phyloP scores from a whole-genome alignment of 2,329 filamentous ascomycete species.

The Apiospora koreana region DNA sequence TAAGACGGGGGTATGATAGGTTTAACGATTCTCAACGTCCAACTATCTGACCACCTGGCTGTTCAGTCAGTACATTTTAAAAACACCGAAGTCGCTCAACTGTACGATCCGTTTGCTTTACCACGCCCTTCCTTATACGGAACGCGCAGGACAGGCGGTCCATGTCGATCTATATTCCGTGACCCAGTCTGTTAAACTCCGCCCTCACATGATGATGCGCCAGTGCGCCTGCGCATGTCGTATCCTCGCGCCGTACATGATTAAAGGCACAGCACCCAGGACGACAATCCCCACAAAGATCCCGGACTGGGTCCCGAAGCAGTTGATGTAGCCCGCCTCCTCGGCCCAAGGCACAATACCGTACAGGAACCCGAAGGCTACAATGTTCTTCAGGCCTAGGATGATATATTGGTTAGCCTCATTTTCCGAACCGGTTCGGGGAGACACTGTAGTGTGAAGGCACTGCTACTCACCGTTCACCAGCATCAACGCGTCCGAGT shows the following conservation, averaged over 20 bases:
- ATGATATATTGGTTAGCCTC: neutral
- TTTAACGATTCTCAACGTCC: neutral
- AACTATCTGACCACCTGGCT: neutral
- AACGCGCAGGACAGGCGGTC: neutral
- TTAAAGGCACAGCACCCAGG: slow-evolving; percentile 27
- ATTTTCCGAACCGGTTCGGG: neutral
- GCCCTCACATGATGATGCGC: slow-evolving; percentile 28
- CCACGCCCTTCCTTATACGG: neutral
- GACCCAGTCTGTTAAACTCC: neutral
- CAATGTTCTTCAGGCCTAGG: slow-evolving; percentile 43
- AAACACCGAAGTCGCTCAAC: neutral
- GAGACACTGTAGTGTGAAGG: neutral
- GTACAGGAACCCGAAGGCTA: slow-evolving; percentile 48
- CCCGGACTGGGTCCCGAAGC: slow-evolving; percentile 30
- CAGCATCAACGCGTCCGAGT: slow-evolving; percentile 33
- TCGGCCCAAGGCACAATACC: slow-evolving; percentile 43
- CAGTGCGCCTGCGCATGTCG: slow-evolving; percentile 30
- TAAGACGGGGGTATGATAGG: neutral
- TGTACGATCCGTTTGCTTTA: neutral
- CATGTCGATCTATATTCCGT: neutral
- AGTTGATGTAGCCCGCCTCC: slow-evolving; percentile 28
- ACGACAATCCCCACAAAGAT: slow-evolving; percentile 30
- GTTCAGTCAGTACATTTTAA: neutral
- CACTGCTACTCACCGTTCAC: slow-evolving; percentile 28
- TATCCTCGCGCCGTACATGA: slow-evolving; percentile 28